phyloP scores from a whole-genome alignment of 352 stramenopile genomes.

The Blastocystis sp. region DNA sequence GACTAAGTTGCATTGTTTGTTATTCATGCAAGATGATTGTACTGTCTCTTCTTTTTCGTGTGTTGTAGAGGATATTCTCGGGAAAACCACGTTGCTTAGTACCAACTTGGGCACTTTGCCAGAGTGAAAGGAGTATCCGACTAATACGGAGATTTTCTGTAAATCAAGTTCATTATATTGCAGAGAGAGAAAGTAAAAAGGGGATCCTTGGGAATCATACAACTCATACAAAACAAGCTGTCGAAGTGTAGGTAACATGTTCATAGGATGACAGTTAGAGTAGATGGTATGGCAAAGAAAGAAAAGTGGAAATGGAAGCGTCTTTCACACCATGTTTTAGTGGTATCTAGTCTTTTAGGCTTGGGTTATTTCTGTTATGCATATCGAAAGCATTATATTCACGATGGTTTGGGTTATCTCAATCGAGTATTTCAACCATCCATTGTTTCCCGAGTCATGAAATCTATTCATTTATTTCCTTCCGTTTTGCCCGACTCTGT shows the following conservation, averaged over 20 bases:
- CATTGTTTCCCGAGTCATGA: neutral
- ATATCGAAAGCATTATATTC: neutral
- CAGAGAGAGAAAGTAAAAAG: no score
- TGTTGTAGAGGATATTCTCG: neutral
- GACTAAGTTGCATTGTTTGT: slow-evolving; percentile 39
- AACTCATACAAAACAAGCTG: no score
- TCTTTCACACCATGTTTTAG: neutral
- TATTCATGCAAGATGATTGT: slow-evolving; percentile 33
- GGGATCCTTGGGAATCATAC: no score
- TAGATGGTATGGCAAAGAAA: neutral
- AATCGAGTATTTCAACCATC: neutral
- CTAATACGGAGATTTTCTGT: no score
- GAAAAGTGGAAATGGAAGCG: neutral
- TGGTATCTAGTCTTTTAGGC: neutral
- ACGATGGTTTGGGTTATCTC: neutral
- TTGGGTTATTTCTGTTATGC: neutral
- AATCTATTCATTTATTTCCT: neutral
- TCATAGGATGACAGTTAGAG: no score
- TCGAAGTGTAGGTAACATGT: no score
- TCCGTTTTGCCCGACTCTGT: neutral
- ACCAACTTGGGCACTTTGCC: no score
- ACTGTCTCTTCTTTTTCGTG: neutral
- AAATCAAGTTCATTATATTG: no score
- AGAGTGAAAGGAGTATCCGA: no score
- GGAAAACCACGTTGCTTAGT: no score